A percentile compares a stretch with the other conserved stretches of the same genome.
phyloP scores from a whole-genome alignment of 768 basidiomycete genomes.

The Dendrothele bispora region DNA sequence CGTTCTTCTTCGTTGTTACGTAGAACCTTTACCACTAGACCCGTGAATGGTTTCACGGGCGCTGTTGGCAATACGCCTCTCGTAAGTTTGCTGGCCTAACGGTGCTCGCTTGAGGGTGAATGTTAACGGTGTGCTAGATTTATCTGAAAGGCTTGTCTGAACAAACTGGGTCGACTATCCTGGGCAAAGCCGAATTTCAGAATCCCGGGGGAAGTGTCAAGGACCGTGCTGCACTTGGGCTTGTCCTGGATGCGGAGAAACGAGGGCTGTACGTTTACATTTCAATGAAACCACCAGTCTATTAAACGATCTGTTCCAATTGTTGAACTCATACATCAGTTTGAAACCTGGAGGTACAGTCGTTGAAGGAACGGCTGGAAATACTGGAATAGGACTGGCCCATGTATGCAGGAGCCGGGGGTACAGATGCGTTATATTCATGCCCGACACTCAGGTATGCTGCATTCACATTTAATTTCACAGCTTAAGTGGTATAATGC shows the following conservation, averaged over 20 bases:
- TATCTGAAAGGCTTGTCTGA: conserved; percentile 80
- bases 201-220: conserved; percentile 98
- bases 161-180: conserved; percentile 78
- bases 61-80: conserved; percentile 94
- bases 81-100: conserved; percentile 49
- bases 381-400: conserved; percentile 95
- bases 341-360: conserved; percentile 93
- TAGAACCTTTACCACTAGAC: conserved; percentile 38
- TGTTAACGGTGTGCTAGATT: conserved; percentile 51
- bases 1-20: conserved; percentile 24
- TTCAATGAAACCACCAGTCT: not conserved
- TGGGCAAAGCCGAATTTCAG: conserved; percentile 98
- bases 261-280: conserved; percentile 64
- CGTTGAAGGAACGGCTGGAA: conserved; percentile 97
- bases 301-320: not conserved
- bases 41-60: conserved; percentile 78
- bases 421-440: conserved; percentile 98
- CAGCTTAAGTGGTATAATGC: conserved; percentile 1
- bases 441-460: conserved; percentile 88
- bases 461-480: not conserved
- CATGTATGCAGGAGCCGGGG: conserved; percentile 92
- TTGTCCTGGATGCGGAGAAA: conserved; percentile 85
- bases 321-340: too few species aligned
- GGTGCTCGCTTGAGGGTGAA: not conserved
- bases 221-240: conserved; percentile 91